Evolutionary conservation across 2,329 filamentous ascomycete species (phyloP).

Genomic region (Septoria linicola): DNA sequence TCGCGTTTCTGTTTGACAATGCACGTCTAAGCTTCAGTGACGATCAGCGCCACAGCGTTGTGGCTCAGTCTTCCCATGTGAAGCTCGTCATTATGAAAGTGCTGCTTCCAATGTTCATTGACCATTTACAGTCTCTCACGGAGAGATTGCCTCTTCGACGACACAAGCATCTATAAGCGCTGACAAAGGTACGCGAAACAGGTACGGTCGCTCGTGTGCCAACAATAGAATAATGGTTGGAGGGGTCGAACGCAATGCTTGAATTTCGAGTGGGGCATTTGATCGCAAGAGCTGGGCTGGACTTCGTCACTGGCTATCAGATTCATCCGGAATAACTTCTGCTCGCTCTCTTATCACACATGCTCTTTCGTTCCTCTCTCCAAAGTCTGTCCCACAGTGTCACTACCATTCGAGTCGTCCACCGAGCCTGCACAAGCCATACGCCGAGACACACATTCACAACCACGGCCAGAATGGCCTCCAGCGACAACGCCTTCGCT

Average conservation of each 20-base stretch:
- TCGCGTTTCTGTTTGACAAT: not conserved
- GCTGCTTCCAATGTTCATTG: no score
- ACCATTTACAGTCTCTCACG: no score
- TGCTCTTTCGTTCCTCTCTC: not conserved
- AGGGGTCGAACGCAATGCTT: no score
- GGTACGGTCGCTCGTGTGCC: no score
- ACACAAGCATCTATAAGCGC: no score
- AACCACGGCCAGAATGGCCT: conserved; percentile 13
- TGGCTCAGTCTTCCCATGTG: not conserved
- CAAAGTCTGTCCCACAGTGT: no score
- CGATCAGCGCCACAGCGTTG: not conserved
- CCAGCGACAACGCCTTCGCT: conserved; percentile 11
- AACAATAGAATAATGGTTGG: no score
- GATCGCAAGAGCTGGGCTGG: no score
- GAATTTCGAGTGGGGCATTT: no score
- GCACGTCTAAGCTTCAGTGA: not conserved
- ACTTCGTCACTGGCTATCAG: not conserved
- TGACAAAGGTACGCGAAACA: no score
- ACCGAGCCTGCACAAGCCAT: not conserved
- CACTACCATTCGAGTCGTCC: not conserved
- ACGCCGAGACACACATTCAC: not conserved
- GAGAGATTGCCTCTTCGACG: no score
- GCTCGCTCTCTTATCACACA: not conserved
- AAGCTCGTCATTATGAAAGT: not conserved
- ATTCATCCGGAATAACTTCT: conserved; percentile 2